Evolutionary conservation across 208 protist genomes (phyloP).

Genomic region (Leishmania aethiopica): DNA sequence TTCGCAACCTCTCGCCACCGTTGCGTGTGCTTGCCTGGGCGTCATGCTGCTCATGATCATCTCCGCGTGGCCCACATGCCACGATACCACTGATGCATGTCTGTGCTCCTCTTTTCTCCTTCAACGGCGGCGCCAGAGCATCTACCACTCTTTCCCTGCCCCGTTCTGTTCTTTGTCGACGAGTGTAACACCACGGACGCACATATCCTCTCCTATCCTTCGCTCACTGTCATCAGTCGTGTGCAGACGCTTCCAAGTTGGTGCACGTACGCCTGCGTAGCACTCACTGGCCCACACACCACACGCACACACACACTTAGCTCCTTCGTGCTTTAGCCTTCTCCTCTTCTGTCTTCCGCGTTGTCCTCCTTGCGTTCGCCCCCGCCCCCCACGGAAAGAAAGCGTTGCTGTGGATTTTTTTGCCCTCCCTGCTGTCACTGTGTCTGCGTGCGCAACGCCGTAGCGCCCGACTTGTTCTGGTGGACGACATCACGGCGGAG

Average conservation of each 20-base stretch:
- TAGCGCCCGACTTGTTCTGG: not conserved
- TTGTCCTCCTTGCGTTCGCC: not conserved
- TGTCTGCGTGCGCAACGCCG: not conserved
- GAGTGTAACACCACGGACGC: not conserved
- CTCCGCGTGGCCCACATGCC: not conserved
- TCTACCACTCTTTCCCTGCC: not conserved
- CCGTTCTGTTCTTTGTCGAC: not conserved
- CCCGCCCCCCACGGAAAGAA: not conserved
- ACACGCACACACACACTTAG: not conserved
- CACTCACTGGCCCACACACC: not conserved
- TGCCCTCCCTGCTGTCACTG: not conserved
- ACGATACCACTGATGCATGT: not conserved
- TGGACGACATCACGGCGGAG: not conserved
- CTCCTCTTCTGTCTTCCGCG: not conserved
- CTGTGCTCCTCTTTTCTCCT: not conserved
- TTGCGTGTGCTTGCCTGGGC: not conserved
- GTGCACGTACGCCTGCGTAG: not conserved
- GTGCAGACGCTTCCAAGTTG: not conserved
- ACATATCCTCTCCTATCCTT: not conserved
- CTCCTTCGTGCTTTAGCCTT: not conserved
- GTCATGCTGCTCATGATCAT: not conserved
- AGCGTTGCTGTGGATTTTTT: not conserved
- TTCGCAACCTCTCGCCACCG: not conserved
- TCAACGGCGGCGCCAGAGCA: conserved; percentile 1
- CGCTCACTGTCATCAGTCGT: not conserved